phyloP scores from a whole-genome alignment of 2,329 filamentous ascomycete species.

The Fusarium verrucosum region DNA sequence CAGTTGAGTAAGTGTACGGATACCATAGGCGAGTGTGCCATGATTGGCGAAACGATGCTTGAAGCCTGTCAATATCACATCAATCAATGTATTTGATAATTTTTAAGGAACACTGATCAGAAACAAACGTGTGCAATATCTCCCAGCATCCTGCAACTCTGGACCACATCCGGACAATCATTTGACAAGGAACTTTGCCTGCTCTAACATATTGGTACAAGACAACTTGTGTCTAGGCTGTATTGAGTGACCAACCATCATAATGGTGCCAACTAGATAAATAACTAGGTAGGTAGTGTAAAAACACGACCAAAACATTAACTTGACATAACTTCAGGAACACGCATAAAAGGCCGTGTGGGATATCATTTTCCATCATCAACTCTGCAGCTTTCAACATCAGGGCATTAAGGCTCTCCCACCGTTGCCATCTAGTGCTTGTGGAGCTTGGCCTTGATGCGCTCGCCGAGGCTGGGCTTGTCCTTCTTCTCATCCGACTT shows the following conservation, averaged over 20 bases:
- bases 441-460: conserved; percentile 76
- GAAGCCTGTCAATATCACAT: background rate
- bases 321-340: background rate
- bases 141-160: background rate
- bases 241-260: background rate
- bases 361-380: conserved; percentile 36
- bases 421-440: conserved; percentile 48
- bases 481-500: conserved; percentile 44
- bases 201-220: background rate
- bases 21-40: background rate
- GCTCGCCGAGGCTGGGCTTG: conserved; percentile 66
- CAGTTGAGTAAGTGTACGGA: background rate
- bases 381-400: background rate
- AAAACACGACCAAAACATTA: background rate
- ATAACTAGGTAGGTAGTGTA: background rate
- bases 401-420: background rate
- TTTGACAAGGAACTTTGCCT: background rate
- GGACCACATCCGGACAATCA: background rate
- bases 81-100: background rate
- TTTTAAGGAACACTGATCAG: background rate
- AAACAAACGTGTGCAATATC: background rate
- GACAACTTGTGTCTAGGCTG: background rate
- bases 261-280: background rate
- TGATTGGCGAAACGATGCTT: conserved; percentile 1
- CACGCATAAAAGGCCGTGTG: conserved; percentile 9